Base-by-base conservation (phyloP, 1,284 basidiomycete genomes). In the Anthracocystis setariae region DNA sequence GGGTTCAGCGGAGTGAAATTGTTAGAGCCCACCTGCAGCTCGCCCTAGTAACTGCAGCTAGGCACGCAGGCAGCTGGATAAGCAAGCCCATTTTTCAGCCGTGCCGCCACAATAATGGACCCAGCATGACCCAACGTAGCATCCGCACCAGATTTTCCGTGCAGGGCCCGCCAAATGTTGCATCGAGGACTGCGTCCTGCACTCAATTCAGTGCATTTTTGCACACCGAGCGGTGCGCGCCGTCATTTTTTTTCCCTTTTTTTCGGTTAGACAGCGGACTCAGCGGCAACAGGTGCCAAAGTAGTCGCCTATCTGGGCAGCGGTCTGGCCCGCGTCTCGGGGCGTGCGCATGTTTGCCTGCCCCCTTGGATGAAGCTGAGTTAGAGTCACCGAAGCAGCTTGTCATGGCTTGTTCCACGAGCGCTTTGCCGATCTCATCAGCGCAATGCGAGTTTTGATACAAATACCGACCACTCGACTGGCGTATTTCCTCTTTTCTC, bases 361-460 rank as follows among this genome's bases (percentile, higher is more conserved):
- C 7, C 29, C 29, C 29, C 29, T 29, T 29, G 24, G n/a, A 39
- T 33, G 3, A 0, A 20, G 9, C 46, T 18, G 17, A 46, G 29
- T 33, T 25, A 46, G 18, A 46, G 45, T 46, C 27, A 21, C 25
- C 29, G 27, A 32, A 33, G 24, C 9, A 15, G 18, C 39, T 21
- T 42, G 39, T 23, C 21, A 42, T 23, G 21, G 39, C 5, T 21
- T 4, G 20, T 42, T 33, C 37, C 47, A 37, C 37, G 47, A 39
- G 47, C n/a, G 5, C 49, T 53, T 56, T 67, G 57, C 65, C 59
- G 58, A 68, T 68, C 57, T 46, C 17, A 37, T 57, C 64, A 46
- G 23, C 21, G 32, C 39, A 65, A 64, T 60, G 46, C 61, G 61
- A 70, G 45, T 54, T 42, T 71, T 60, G 48, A 65, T 71, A 71